Evolutionary conservation across 2,329 filamentous ascomycete genomes (phyloP).

Genomic region (Fusarium sp.): DNA sequence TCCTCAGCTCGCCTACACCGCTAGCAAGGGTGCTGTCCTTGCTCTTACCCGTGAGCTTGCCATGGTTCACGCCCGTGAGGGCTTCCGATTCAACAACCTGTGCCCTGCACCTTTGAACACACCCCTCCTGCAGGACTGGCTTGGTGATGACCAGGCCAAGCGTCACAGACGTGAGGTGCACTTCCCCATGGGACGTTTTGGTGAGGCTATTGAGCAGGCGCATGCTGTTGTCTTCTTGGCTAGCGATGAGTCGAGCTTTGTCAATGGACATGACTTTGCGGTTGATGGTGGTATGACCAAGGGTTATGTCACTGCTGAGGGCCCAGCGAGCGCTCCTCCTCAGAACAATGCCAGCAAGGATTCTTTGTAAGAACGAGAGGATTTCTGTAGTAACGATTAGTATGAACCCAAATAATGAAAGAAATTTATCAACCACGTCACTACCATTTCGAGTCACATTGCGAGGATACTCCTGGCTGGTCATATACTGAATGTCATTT

Average conservation of each 20-base stretch:
- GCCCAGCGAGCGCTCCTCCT: slow-evolving; percentile 67
- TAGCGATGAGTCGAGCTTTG: slow-evolving; percentile 89
- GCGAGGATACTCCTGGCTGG: slow-evolving; percentile 25
- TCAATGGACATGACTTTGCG: slow-evolving; percentile 92
- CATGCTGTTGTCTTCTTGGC: slow-evolving; percentile 90
- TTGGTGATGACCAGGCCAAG: slow-evolving; percentile 88
- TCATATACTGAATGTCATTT: slow-evolving; percentile 30
- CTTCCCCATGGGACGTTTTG: slow-evolving; percentile 90
- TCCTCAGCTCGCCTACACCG: slow-evolving; percentile 92
- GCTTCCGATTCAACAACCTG: slow-evolving; percentile 90
- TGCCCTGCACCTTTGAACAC: slow-evolving; percentile 95
- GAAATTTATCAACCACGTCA: background rate
- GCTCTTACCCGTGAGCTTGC: slow-evolving; percentile 92
- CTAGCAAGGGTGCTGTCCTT: slow-evolving; percentile 92
- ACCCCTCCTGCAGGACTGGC: slow-evolving; percentile 91
- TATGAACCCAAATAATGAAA: slow-evolving; percentile 39
- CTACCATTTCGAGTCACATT: slow-evolving; percentile 7
- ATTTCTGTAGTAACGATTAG: slow-evolving; percentile 38
- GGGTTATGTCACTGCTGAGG: slow-evolving; percentile 83
- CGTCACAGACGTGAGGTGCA: slow-evolving; percentile 87
- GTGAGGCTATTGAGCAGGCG: slow-evolving; percentile 94
- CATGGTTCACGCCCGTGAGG: slow-evolving; percentile 91
- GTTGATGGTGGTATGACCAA: slow-evolving; percentile 97
- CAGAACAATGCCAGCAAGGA: slow-evolving; percentile 72
- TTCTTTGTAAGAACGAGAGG: slow-evolving; percentile 52